These are phyloP conservation scores for Encephalitozoon hellem DNA, from an alignment of 371 early-diverging fungal genomes.

Conservation along the genomic window DNA sequence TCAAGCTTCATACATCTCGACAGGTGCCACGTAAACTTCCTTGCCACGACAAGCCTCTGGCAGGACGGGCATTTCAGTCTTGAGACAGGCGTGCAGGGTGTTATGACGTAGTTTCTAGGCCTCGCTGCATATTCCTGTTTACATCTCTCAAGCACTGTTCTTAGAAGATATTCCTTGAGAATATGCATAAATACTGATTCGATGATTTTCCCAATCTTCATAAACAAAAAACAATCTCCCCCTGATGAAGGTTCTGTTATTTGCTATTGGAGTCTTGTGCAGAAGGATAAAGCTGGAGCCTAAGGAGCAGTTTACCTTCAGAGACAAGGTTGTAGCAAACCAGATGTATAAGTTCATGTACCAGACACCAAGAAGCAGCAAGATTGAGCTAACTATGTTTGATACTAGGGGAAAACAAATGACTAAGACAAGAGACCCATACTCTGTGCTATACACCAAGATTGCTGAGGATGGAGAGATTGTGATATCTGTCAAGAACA, in stretches of 20 bases:
- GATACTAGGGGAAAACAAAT: slow-evolving; percentile 8
- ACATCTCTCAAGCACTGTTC: not conserved
- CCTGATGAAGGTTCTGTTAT: slow-evolving; percentile 18
- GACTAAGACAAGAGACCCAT: not conserved
- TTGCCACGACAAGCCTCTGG: not conserved
- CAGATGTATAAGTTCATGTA: slow-evolving; percentile 37
- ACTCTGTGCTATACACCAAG: slow-evolving; percentile 13
- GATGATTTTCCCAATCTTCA: not conserved
- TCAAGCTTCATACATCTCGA: not conserved
- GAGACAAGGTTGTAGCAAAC: slow-evolving; percentile 21
- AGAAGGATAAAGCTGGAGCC: slow-evolving; percentile 38
- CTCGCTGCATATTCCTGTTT: not conserved
- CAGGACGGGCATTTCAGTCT: not conserved
- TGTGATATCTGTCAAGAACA: slow-evolving; percentile 32
- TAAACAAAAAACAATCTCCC: slow-evolving; percentile 14
- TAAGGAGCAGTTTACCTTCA: slow-evolving; percentile 14
- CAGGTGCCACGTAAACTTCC: not conserved
- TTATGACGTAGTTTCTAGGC: not conserved
- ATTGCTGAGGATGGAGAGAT: not conserved
- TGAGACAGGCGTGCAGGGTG: not conserved
- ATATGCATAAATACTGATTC: not conserved
- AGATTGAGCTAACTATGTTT: not conserved
- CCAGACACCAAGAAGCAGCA: not conserved
- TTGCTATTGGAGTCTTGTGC: slow-evolving; percentile 9
- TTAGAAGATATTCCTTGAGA: not conserved